These are phyloP conservation scores for Solanum tacnaense DNA, from an alignment of 257 asterid genomes.

Conservation along the genomic window DNA sequence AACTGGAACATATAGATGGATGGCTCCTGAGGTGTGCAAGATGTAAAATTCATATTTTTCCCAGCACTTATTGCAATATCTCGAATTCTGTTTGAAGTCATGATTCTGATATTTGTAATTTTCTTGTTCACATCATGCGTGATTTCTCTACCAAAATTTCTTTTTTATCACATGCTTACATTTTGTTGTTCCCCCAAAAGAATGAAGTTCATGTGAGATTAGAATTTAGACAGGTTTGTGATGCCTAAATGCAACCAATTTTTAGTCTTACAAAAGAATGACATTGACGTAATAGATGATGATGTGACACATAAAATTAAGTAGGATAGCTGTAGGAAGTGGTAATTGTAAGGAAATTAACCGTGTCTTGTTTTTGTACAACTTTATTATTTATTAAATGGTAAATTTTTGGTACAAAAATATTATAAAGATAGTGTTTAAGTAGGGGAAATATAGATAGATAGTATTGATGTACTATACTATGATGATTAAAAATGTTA, in stretches of 20 bases:
- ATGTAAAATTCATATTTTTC: background rate
- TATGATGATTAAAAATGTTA: background rate
- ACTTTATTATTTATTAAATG: background rate
- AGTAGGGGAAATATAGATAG: background rate
- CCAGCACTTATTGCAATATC: background rate
- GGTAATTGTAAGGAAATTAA: background rate
- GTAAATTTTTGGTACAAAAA: background rate
- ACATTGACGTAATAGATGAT: too few species aligned
- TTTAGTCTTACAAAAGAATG: too few species aligned
- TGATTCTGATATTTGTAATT: background rate
- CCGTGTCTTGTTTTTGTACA: background rate
- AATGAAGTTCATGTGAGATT: too few species aligned
- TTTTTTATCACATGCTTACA: too few species aligned
- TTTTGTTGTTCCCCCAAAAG: too few species aligned
- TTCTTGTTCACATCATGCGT: background rate
- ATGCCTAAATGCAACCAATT: too few species aligned
- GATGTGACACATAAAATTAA: background rate
- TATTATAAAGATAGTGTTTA: background rate
- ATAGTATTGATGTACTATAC: background rate
- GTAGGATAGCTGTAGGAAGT: background rate
- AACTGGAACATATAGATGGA: constrained; percentile 97
- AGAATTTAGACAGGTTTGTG: too few species aligned
- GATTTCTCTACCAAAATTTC: too few species aligned
- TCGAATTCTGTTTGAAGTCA: background rate
- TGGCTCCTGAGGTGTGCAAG: constrained; percentile 89